A percentile compares a stretch with the other conserved stretches of the same genome.
Conservation (phyloP, 1,284 basidiomycete genomes). For the Papiliotrema terrestris region DNA sequence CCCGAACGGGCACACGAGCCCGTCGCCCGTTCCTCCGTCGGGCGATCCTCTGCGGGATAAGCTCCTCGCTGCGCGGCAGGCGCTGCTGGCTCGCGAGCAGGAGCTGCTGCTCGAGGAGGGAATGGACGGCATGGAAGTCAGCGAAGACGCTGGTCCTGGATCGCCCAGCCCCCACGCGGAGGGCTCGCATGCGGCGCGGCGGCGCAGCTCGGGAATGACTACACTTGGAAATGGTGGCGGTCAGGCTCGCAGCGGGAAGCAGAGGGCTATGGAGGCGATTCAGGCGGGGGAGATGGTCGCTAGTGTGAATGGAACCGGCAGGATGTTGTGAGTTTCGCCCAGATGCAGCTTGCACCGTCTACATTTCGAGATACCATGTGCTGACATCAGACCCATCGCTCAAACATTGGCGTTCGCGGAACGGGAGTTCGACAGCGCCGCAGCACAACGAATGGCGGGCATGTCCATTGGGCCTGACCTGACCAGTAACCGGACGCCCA, state of each 20-base stretch:
- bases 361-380: background rate
- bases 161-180: conserved; percentile 2
- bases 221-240: background rate
- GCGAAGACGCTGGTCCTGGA: background rate
- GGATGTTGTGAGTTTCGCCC: conserved; percentile 33
- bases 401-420: conserved; percentile 29
- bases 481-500: background rate
- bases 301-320: conserved; percentile 13
- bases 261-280: conserved; percentile 33
- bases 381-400: conserved; percentile 28
- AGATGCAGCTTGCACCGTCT: background rate
- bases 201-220: conserved; percentile 6
- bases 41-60: conserved; percentile 32
- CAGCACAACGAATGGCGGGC: conserved; percentile 21
- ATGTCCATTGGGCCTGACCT: conserved; percentile 11
- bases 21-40: background rate
- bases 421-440: conserved; percentile 38
- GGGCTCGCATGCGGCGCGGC: conserved; percentile 9
- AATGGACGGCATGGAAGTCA: conserved; percentile 4
- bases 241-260: conserved; percentile 20
- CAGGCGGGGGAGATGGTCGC: conserved; percentile 19
- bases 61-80: conserved; percentile 27
- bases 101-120: conserved; percentile 26
- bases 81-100: conserved; percentile 31
- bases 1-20: background rate